A percentile compares a stretch with the other conserved stretches of the same genome.
Evolutionary conservation across 495 filamentous ascomycete species (phyloP).

Genomic region (Neurospora cerealis): DNA sequence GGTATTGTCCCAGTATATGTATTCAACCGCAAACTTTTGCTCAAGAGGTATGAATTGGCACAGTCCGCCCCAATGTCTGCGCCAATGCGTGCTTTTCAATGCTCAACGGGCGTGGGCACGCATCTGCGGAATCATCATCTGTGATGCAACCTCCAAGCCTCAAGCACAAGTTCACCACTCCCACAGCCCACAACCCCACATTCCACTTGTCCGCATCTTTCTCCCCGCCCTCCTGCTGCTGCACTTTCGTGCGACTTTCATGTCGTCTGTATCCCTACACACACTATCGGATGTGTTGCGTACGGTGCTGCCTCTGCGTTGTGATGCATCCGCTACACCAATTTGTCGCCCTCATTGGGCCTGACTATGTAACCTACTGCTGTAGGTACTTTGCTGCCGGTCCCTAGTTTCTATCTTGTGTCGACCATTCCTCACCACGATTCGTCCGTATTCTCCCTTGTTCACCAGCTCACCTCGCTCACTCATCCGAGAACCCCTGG

Average conservation of each 20-base stretch:
- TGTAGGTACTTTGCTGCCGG: neutral
- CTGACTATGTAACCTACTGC: neutral
- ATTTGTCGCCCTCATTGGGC: neutral
- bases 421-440: neutral
- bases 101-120: neutral
- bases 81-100: neutral
- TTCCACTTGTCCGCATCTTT: neutral
- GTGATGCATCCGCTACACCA: neutral
- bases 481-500: neutral
- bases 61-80: neutral
- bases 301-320: neutral
- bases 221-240: neutral
- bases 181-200: neutral
- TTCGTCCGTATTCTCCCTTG: neutral
- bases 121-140: neutral
- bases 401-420: neutral
- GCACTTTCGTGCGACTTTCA: neutral
- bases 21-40: neutral
- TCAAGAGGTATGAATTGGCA: neutral
- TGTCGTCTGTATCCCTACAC: neutral
- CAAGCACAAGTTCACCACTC: neutral
- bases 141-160: neutral
- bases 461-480: neutral
- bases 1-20: neutral
- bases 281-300: neutral